Percentiles rank a stretch among this genome's conserved stretches.
Evolutionary conservation across 148 eudicot species (phyloP).

Genomic region (Fallopia convolvulus): DNA sequence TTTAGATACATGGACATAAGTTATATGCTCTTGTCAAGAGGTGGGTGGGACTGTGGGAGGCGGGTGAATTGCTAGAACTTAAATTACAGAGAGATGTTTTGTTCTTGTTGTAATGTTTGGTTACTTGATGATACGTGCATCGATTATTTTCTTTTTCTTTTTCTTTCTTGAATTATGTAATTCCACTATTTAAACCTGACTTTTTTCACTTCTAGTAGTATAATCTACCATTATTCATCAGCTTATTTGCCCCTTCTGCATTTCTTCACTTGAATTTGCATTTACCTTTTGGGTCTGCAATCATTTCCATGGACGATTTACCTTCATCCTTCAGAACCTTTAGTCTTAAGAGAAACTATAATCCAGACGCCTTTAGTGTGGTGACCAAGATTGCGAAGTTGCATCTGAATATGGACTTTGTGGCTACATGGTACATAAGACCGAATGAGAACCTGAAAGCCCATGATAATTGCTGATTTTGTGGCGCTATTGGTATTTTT

Average conservation of each 20-base stretch:
- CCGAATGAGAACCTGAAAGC: no score
- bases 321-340: neutral
- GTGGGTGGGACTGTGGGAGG: neutral
- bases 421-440: no score
- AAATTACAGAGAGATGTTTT: neutral
- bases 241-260: neutral
- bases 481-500: neutral
- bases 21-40: neutral
- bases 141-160: neutral
- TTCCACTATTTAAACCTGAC: neutral
- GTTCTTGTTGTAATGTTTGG: conserved; percentile 8
- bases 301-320: neutral
- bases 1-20: conserved; percentile 9
- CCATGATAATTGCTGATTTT: neutral
- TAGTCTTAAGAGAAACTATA: neutral
- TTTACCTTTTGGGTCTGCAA: neutral
- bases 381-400: no score
- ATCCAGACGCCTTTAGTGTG: no score
- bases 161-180: neutral
- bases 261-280: neutral
- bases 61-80: neutral
- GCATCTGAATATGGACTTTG: no score
- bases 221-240: neutral
- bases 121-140: neutral
- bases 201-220: conserved; percentile 1